phyloP scores from a whole-genome alignment of 805 yeast genomes.

The Yarrowia sp. region DNA sequence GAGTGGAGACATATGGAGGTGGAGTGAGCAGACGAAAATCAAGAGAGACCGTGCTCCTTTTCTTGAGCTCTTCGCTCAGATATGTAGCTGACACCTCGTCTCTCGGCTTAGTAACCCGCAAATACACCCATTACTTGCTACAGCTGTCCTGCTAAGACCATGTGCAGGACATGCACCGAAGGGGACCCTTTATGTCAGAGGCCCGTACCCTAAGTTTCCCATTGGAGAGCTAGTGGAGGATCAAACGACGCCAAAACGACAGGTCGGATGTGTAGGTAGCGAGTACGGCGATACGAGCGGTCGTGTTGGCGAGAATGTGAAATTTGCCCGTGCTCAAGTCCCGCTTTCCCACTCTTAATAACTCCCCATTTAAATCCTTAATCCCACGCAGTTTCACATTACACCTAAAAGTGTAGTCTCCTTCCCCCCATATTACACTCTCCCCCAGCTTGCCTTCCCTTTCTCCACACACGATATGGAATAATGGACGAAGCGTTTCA shows the following conservation, averaged over 20 bases:
- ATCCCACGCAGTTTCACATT: conserved; percentile 22
- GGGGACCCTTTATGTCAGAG: conserved; percentile 18
- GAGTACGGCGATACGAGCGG: no score
- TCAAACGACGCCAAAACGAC: conserved; percentile 1
- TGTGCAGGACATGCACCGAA: conserved; percentile 37
- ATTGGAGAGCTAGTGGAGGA: neutral
- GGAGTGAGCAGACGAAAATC: no score
- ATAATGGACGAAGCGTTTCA: conserved; percentile 37
- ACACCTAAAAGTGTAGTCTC: conserved; percentile 2
- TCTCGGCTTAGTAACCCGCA: no score
- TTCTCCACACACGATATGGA: conserved; percentile 21
- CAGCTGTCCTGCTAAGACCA: conserved; percentile 34
- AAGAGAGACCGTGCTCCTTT: no score
- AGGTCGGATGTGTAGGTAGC: neutral
- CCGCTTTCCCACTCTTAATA: no score
- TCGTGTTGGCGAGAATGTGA: no score
- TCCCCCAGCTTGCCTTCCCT: neutral
- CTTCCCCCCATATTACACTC: conserved; percentile 22
- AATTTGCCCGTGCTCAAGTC: no score
- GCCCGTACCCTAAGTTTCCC: conserved; percentile 4
- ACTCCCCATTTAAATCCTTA: neutral
- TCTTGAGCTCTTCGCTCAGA: no score
- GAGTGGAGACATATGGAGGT: no score
- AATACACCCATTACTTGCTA: conserved; percentile 1
- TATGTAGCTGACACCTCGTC: no score